Percentiles rank a stretch among this genome's conserved stretches.
phyloP scores from a whole-genome alignment of 2,329 filamentous ascomycete species.

The Fusarium sp. region DNA sequence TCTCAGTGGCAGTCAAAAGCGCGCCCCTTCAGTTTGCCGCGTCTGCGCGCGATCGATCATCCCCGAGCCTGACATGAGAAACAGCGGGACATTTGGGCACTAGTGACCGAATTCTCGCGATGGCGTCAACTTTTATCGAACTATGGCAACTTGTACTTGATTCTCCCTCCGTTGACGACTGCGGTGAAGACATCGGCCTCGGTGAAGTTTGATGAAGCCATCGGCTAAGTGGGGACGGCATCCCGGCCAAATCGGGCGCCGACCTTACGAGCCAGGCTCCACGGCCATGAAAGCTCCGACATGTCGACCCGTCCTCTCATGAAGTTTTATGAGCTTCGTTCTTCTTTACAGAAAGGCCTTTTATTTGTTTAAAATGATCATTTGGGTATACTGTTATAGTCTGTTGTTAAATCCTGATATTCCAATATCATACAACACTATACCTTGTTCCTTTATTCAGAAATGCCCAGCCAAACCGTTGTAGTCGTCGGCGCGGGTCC shows the following conservation, averaged over 20 bases:
- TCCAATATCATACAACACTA: background rate
- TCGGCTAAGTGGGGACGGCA: background rate
- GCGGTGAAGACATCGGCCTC: background rate
- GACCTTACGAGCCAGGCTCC: background rate
- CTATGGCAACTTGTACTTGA: background rate
- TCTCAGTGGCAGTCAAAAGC: background rate
- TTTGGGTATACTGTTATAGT: too few species aligned
- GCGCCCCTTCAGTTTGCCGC: background rate
- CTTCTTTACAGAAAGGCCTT: background rate
- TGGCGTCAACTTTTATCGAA: fast-evolving
- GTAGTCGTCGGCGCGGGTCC: background rate
- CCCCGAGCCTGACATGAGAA: too few species aligned
- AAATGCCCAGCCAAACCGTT: background rate
- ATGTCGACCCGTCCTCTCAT: background rate
- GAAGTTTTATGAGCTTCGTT: background rate
- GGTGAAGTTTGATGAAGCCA: background rate
- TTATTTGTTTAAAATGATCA: fast-evolving
- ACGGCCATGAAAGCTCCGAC: background rate
- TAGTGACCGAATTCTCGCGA: fast-evolving
- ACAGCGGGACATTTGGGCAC: background rate
- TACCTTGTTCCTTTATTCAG: background rate
- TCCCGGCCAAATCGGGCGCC: background rate
- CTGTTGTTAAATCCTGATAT: fast-evolving
- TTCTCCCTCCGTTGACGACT: background rate
- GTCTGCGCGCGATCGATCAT: fast-evolving